Evolutionary conservation across 768 basidiomycete genomes (phyloP).

Genomic region (Sarcodon sp.): DNA sequence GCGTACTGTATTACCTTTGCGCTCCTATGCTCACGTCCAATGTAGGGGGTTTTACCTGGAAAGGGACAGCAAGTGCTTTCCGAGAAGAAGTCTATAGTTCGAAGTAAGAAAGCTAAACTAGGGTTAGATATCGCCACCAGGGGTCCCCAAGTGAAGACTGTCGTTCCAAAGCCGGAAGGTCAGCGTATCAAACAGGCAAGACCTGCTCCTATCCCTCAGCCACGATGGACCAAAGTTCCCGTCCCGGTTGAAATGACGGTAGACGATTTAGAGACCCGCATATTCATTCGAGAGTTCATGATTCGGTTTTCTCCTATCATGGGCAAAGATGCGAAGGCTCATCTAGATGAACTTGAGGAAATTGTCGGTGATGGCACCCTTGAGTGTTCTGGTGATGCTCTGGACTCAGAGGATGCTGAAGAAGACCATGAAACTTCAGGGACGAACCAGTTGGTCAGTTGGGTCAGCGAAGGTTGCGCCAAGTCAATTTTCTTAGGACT

Average conservation of each 20-base stretch:
- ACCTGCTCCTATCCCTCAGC: slow-evolving; percentile 21
- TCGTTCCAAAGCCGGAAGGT: slow-evolving; percentile 4
- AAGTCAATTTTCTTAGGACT: slow-evolving; percentile 54
- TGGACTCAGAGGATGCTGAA: slow-evolving; percentile 21
- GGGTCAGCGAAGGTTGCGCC: slow-evolving; percentile 56
- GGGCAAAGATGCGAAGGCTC: slow-evolving; percentile 29
- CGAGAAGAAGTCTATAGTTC: slow-evolving; percentile 11
- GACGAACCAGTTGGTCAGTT: slow-evolving; percentile 18
- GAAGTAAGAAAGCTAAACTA: slow-evolving; percentile 6
- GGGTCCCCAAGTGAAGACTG: neutral
- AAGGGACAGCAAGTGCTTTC: slow-evolving; percentile 9
- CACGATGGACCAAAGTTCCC: slow-evolving; percentile 40
- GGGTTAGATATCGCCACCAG: neutral
- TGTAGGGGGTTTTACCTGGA: slow-evolving; percentile 15
- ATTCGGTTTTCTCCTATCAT: slow-evolving; percentile 46
- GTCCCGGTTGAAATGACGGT: slow-evolving; percentile 26
- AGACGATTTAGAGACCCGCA: slow-evolving; percentile 41
- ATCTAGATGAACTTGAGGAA: slow-evolving; percentile 53
- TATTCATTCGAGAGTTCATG: slow-evolving; percentile 65
- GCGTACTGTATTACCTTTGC: slow-evolving; percentile 3
- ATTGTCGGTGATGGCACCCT: slow-evolving; percentile 10
- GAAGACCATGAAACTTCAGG: slow-evolving; percentile 17
- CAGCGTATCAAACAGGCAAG: slow-evolving; percentile 8
- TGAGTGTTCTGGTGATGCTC: slow-evolving; percentile 21
- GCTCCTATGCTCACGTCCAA: slow-evolving; percentile 3